Percentiles rank a stretch among this genome's conserved stretches.
phyloP scores from a whole-genome alignment of 2,329 filamentous ascomycete species.

The Diaporthe sp. region DNA sequence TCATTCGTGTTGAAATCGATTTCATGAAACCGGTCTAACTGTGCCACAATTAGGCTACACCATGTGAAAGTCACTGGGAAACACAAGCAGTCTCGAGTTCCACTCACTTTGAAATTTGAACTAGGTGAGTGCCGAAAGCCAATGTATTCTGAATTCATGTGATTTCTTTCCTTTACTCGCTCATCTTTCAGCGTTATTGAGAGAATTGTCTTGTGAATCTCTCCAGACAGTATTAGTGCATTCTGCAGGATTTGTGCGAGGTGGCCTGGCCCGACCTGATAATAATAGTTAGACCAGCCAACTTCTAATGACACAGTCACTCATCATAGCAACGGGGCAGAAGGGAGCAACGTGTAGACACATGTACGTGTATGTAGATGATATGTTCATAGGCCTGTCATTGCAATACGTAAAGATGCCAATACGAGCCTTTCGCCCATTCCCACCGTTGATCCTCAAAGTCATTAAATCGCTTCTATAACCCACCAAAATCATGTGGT shows the following conservation, averaged over 20 bases:
- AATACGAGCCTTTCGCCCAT: not conserved
- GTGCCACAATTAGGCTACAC: not conserved
- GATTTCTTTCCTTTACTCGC: not conserved
- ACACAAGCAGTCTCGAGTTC: not conserved
- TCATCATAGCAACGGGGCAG: too few species aligned
- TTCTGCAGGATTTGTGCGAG: not conserved
- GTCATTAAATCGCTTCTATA: slow-evolving; percentile 17
- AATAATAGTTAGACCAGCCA: not conserved
- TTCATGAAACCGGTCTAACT: not conserved
- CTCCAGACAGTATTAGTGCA: not conserved
- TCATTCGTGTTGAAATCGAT: not conserved
- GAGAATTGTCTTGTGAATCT: too few species aligned
- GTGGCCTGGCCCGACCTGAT: not conserved
- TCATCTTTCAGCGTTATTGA: not conserved
- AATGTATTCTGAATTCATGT: not conserved
- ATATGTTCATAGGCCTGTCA: slow-evolving; percentile 21
- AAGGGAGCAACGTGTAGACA: not conserved
- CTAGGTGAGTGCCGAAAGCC: not conserved
- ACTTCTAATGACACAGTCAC: not conserved
- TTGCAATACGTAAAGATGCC: slow-evolving; percentile 19
- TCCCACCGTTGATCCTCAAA: not conserved
- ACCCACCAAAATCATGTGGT: not conserved
- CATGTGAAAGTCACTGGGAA: not conserved
- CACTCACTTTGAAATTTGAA: not conserved
- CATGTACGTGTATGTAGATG: not conserved